These are phyloP conservation scores for Colletotrichum sp. DNA, from an alignment of 2,329 filamentous ascomycete species.

Conservation along the genomic window DNA sequence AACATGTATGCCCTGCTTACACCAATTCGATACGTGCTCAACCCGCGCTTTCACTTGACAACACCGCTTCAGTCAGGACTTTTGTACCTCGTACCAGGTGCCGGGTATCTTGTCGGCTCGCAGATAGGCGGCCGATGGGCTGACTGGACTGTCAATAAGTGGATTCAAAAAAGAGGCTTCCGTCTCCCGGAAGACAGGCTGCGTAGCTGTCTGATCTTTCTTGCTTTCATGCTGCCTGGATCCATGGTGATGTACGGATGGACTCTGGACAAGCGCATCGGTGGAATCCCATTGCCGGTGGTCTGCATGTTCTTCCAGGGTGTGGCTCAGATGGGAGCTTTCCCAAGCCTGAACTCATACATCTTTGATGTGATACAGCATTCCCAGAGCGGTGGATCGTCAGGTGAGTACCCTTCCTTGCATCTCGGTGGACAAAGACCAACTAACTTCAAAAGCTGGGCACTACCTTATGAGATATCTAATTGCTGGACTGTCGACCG, in stretches of 20 bases:
- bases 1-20: constrained; percentile 71
- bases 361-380: constrained; percentile 81
- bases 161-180: constrained; percentile 63
- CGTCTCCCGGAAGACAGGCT: constrained; percentile 74
- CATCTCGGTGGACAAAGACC: constrained; percentile 29
- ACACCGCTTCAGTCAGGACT: constrained; percentile 71
- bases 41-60: constrained; percentile 73
- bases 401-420: neutral
- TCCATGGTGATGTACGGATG: constrained; percentile 70
- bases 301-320: constrained; percentile 78
- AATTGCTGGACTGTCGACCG: constrained; percentile 73
- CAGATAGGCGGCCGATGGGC: constrained; percentile 77
- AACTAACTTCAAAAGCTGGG: constrained; percentile 75
- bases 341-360: constrained; percentile 79
- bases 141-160: constrained; percentile 69
- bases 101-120: constrained; percentile 72
- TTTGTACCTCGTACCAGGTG: constrained; percentile 77
- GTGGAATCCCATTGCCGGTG: constrained; percentile 66
- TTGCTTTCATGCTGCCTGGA: constrained; percentile 62
- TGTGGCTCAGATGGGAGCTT: constrained; percentile 76
- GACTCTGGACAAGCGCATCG: constrained; percentile 53
- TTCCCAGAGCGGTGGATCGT: neutral
- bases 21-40: constrained; percentile 74
- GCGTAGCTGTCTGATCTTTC: constrained; percentile 60
- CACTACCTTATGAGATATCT: constrained; percentile 82